Evolutionary conservation across 2,329 filamentous ascomycete genomes (phyloP).

Genomic region (Pyrenochaeta sp.): DNA sequence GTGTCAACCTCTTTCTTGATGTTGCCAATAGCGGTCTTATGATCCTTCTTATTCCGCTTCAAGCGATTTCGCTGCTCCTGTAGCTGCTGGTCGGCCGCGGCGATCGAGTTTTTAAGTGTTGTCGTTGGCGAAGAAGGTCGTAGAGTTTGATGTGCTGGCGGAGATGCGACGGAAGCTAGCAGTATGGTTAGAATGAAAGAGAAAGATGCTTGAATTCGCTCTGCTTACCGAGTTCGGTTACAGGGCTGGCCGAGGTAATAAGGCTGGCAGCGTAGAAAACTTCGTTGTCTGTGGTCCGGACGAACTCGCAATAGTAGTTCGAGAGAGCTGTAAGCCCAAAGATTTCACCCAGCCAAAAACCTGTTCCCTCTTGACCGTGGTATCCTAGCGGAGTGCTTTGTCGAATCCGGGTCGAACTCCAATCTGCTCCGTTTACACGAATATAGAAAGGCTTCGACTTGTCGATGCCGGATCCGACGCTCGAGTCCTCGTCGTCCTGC

Average conservation of each 20-base stretch:
- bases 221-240: slow-evolving; percentile 65
- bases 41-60: slow-evolving; percentile 77
- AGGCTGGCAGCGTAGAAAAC: slow-evolving; percentile 77
- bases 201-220: slow-evolving; percentile 1
- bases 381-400: slow-evolving; percentile 58
- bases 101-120: slow-evolving; percentile 79
- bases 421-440: slow-evolving; percentile 78
- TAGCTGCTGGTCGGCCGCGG: slow-evolving; percentile 74
- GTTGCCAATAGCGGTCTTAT: slow-evolving; percentile 72
- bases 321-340: slow-evolving; percentile 74
- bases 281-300: slow-evolving; percentile 70
- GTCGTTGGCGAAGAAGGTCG: slow-evolving; percentile 80
- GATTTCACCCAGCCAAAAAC: slow-evolving; percentile 74
- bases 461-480: slow-evolving; percentile 64
- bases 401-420: slow-evolving; percentile 78
- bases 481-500: slow-evolving; percentile 49
- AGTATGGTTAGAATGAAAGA: neutral
- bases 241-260: slow-evolving; percentile 68
- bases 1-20: slow-evolving; percentile 78
- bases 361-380: slow-evolving; percentile 56
- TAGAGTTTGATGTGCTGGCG: slow-evolving; percentile 67
- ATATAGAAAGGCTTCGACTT: slow-evolving; percentile 80
- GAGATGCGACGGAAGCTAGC: slow-evolving; percentile 46
- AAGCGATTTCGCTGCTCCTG: slow-evolving; percentile 73
- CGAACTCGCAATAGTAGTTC: slow-evolving; percentile 81